Evolutionary conservation across 768 basidiomycete genomes (phyloP).

Genomic region (Boletus subcaerulescens): DNA sequence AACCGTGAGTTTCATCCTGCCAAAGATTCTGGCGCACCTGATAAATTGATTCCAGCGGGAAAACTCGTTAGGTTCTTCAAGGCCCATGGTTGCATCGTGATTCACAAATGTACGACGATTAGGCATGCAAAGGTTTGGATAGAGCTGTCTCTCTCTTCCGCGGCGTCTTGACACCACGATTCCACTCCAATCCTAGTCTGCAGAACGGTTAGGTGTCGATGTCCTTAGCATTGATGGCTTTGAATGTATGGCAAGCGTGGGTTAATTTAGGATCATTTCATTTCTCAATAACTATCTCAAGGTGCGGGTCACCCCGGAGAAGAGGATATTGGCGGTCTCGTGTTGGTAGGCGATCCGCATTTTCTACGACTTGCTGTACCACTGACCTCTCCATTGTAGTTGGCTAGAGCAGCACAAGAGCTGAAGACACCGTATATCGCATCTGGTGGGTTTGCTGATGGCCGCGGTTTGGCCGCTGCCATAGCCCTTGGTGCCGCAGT

Average conservation of each 20-base stretch:
- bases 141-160: slow-evolving; percentile 25
- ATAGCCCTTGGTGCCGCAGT: slow-evolving; percentile 80
- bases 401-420: slow-evolving; percentile 84
- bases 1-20: slow-evolving; percentile 54
- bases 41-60: slow-evolving; percentile 48
- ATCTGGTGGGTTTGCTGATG: slow-evolving; percentile 88
- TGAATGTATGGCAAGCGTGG: slow-evolving; percentile 57
- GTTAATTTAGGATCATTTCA: not conserved
- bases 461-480: slow-evolving; percentile 77
- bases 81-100: slow-evolving; percentile 68
- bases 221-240: slow-evolving; percentile 87
- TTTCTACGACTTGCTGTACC: not conserved
- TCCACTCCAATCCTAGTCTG: slow-evolving; percentile 37
- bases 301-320: slow-evolving; percentile 95
- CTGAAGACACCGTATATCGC: slow-evolving; percentile 84
- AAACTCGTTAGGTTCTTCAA: slow-evolving; percentile 81
- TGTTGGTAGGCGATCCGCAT: slow-evolving; percentile 51
- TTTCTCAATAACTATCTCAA: slow-evolving; percentile 29
- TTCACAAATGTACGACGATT: slow-evolving; percentile 90
- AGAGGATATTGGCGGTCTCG: slow-evolving; percentile 85
- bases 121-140: slow-evolving; percentile 72
- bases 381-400: slow-evolving; percentile 38
- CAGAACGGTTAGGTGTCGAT: slow-evolving; percentile 80
- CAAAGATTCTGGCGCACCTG: not conserved
- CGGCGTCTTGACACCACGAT: not conserved